Evolutionary conservation across 805 yeast genomes (phyloP).

Genomic region (Metschnikowia peoriensis): DNA sequence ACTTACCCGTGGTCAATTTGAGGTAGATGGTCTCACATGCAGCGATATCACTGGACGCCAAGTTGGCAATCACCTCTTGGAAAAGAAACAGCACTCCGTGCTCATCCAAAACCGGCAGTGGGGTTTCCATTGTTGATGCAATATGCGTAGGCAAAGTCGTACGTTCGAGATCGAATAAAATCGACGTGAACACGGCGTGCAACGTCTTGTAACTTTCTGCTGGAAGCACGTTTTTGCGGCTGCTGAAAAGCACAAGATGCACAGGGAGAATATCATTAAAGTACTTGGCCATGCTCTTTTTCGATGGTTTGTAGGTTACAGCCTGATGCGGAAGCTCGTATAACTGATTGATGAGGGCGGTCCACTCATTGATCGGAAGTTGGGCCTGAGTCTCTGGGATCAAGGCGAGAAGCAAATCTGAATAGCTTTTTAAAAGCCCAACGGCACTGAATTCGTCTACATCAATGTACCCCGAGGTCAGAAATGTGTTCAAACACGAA

Average conservation of each 20-base stretch:
- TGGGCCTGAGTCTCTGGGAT: neutral
- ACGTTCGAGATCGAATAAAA: constrained; percentile 8
- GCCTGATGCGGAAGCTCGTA: constrained; percentile 24
- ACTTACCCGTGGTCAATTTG: constrained; percentile 33
- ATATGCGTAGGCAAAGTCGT: constrained; percentile 4
- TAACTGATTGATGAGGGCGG: constrained; percentile 22
- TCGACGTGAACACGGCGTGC: constrained; percentile 6
- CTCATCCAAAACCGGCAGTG: constrained; percentile 4
- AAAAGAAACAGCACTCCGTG: constrained; percentile 19
- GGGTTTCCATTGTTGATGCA: neutral
- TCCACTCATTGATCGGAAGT: constrained; percentile 22
- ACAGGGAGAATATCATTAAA: constrained; percentile 24
- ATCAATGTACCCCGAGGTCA: constrained; percentile 26
- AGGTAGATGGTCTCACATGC: constrained; percentile 50
- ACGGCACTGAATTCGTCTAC: constrained; percentile 33
- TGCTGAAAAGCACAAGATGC: constrained; percentile 9
- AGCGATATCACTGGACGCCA: constrained; percentile 31
- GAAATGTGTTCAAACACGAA: constrained; percentile 20
- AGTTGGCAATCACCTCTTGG: constrained; percentile 27
- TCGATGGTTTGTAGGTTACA: constrained; percentile 25
- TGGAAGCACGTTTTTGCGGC: neutral
- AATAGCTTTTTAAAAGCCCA: constrained; percentile 24
- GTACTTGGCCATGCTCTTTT: constrained; percentile 30
- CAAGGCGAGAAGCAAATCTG: constrained; percentile 2
- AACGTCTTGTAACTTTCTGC: constrained; percentile 1